Conservation (phyloP, 208 protist genomes). For the Wallacemonas sp. region DNA sequence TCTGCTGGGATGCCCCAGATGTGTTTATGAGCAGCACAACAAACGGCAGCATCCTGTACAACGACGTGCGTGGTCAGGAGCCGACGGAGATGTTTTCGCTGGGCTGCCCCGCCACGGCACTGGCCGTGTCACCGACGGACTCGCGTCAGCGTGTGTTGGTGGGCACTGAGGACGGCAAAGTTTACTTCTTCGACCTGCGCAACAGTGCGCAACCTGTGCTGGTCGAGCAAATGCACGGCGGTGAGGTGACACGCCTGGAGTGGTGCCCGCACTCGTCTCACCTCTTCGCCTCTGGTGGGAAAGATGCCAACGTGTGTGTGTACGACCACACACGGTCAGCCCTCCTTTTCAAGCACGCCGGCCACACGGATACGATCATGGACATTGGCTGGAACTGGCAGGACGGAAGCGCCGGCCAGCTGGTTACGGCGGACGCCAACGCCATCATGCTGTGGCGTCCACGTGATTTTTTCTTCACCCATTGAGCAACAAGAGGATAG, state of each 20-base stretch:
- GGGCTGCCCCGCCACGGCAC: conserved; percentile 22
- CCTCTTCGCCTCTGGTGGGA: conserved; percentile 74
- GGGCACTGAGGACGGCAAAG: conserved; percentile 52
- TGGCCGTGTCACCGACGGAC: conserved; percentile 61
- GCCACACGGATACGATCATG: conserved; percentile 80
- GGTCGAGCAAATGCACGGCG: conserved; percentile 46
- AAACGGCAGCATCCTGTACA: conserved; percentile 44
- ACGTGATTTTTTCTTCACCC: conserved; percentile 75
- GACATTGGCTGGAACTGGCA: conserved; percentile 90
- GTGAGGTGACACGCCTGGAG: conserved; percentile 60
- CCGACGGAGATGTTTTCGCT: conserved; percentile 55
- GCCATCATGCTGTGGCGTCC: conserved; percentile 88
- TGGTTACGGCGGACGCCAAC: conserved; percentile 80
- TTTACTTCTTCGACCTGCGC: conserved; percentile 69
- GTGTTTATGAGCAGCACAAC: conserved; percentile 43
- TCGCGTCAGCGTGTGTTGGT: conserved; percentile 45
- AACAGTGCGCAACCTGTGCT: conserved; percentile 43
- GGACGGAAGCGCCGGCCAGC: conserved; percentile 68
- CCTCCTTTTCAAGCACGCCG: conserved; percentile 81
- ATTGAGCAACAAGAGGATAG: neutral
- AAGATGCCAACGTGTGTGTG: conserved; percentile 75
- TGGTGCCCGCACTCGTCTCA: conserved; percentile 87
- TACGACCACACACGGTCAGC: conserved; percentile 53
- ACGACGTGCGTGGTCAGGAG: conserved; percentile 42
- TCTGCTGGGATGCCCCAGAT: conserved; percentile 58